A percentile compares a stretch with the other conserved stretches of the same genome.
Evolutionary conservation across 2,329 filamentous ascomycete species (phyloP).

Genomic region (Neoascochyta sp.): DNA sequence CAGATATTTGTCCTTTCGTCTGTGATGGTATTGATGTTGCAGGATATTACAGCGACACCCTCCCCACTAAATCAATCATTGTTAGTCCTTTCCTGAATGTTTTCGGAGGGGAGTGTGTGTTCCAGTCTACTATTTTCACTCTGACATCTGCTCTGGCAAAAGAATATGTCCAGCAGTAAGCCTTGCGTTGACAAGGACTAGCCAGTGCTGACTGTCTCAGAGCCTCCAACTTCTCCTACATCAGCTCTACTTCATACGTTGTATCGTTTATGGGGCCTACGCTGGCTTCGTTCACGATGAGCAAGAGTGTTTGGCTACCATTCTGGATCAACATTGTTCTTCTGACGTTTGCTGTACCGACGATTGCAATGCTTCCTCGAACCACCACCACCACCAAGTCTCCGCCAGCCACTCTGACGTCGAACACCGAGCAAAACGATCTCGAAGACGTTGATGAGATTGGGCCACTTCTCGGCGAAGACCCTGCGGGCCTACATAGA

Average conservation of each 20-base stretch:
- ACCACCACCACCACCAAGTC: not conserved
- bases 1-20: not conserved
- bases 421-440: too few relatives aligned
- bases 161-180: constrained; percentile 33
- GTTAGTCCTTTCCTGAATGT: constrained; percentile 29
- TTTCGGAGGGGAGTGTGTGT: constrained; percentile 37
- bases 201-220: constrained; percentile 11
- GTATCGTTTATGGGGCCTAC: constrained; percentile 36
- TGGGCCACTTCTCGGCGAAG: constrained; percentile 20
- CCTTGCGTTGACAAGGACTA: not conserved
- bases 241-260: constrained; percentile 34
- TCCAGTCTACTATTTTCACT: constrained; percentile 34
- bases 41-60: constrained; percentile 22
- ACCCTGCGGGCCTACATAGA: constrained; percentile 6
- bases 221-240: constrained; percentile 37
- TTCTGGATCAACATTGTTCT: constrained; percentile 35
- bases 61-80: constrained; percentile 33
- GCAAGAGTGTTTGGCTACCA: constrained; percentile 34
- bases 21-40: constrained; percentile 1
- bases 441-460: constrained; percentile 14
- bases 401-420: too few relatives aligned
- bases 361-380: constrained; percentile 18
- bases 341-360: constrained; percentile 25
- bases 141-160: constrained; percentile 30
- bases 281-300: constrained; percentile 35